phyloP scores from a whole-genome alignment of 768 basidiomycete species.

The Leccinum barrowsii region DNA sequence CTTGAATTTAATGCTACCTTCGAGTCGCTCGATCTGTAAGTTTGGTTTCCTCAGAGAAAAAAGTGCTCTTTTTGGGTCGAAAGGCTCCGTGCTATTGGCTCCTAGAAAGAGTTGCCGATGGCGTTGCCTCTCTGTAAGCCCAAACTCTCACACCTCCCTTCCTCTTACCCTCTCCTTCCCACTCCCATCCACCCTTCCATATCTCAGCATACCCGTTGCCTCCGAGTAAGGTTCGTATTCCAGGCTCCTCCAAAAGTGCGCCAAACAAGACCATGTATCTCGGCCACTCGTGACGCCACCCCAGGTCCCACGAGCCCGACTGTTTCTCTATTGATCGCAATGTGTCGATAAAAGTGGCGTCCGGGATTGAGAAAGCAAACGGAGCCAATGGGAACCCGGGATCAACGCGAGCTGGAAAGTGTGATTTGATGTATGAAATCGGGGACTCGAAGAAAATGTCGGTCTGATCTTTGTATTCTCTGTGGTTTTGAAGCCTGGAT shows the following conservation, averaged over 20 bases:
- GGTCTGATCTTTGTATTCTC: slow-evolving; percentile 75
- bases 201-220: slow-evolving; percentile 60
- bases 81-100: not conserved
- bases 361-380: slow-evolving; percentile 49
- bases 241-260: slow-evolving; percentile 55
- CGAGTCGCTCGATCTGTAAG: not conserved
- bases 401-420: slow-evolving; percentile 67
- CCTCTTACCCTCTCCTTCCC: slow-evolving; percentile 58
- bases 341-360: slow-evolving; percentile 29
- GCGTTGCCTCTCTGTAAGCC: slow-evolving; percentile 31
- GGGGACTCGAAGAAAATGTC: slow-evolving; percentile 79
- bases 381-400: slow-evolving; percentile 61
- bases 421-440: slow-evolving; percentile 52
- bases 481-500: slow-evolving; percentile 41
- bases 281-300: slow-evolving; percentile 78
- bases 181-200: slow-evolving; percentile 69
- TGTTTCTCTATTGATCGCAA: slow-evolving; percentile 28
- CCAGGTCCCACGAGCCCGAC: slow-evolving; percentile 22
- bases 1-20: not conserved
- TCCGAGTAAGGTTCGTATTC: slow-evolving; percentile 45
- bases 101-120: not conserved
- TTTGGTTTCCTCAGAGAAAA: not conserved
- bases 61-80: not conserved
- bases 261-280: slow-evolving; percentile 82
- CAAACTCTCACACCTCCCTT: slow-evolving; percentile 73